Evolutionary conservation across 169 alveolate genomes (phyloP).

Genomic region (Eimeria necatrix): DNA sequence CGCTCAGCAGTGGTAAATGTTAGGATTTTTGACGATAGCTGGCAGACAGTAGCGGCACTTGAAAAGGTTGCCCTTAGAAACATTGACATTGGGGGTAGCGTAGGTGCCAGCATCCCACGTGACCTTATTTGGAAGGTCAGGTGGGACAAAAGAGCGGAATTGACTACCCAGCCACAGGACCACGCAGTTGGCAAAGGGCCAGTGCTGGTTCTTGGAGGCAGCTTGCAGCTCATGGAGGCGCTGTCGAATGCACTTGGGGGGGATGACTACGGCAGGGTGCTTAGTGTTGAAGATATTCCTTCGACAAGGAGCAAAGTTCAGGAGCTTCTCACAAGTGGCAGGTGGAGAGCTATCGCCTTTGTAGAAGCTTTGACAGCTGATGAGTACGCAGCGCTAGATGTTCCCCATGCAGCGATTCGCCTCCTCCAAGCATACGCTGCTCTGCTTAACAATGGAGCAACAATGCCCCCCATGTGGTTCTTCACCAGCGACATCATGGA

Average conservation of each 20-base stretch:
- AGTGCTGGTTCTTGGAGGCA: constrained; percentile 79
- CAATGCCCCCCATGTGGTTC: constrained; percentile 78
- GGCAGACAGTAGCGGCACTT: constrained; percentile 73
- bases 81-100: constrained; percentile 80
- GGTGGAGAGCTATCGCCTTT: constrained; percentile 73
- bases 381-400: constrained; percentile 77
- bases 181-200: constrained; percentile 55
- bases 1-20: constrained; percentile 75
- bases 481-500: constrained; percentile 77
- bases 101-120: constrained; percentile 81
- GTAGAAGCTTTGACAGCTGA: constrained; percentile 81
- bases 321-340: constrained; percentile 61
- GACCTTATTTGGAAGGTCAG: constrained; percentile 82
- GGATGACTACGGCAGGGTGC: constrained; percentile 59
- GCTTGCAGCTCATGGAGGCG: constrained; percentile 74
- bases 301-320: constrained; percentile 66
- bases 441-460: constrained; percentile 63
- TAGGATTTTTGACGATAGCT: constrained; percentile 62
- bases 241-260: constrained; percentile 69
- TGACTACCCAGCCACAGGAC: constrained; percentile 30
- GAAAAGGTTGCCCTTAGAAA: constrained; percentile 71
- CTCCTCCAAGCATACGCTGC: constrained; percentile 74
- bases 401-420: constrained; percentile 75
- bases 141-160: constrained; percentile 75
- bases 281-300: constrained; percentile 75